Conservation (phyloP, 768 basidiomycete species). For the Glaciozyma antarctica region DNA sequence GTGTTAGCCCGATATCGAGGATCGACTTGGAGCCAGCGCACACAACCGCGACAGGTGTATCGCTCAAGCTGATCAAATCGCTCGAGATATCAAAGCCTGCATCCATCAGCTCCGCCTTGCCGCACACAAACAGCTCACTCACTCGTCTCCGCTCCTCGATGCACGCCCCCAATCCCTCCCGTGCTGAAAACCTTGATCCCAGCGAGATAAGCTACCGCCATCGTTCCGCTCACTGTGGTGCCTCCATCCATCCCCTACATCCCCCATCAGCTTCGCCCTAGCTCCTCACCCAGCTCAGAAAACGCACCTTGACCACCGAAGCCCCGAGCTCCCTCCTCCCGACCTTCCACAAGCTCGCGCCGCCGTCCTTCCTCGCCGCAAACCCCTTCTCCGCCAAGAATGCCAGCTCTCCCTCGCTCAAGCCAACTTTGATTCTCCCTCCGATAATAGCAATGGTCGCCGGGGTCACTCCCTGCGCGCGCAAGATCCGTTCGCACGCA, state of each 20-base stretch:
- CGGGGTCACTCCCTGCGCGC: slow-evolving; percentile 66
- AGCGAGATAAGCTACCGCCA: slow-evolving; percentile 49
- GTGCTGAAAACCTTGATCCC: slow-evolving; percentile 91
- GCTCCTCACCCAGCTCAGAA: slow-evolving; percentile 14
- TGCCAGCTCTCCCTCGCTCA: slow-evolving; percentile 56
- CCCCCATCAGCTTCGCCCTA: neutral
- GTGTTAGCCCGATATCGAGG: slow-evolving; percentile 68
- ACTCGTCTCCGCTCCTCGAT: slow-evolving; percentile 64
- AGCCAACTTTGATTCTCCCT: slow-evolving; percentile 78
- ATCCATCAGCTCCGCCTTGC: neutral
- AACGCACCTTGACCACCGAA: slow-evolving; percentile 53
- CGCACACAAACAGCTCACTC: slow-evolving; percentile 21
- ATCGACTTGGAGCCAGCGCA: slow-evolving; percentile 94
- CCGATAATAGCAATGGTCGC: slow-evolving; percentile 79
- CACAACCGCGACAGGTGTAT: slow-evolving; percentile 82
- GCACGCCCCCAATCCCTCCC: slow-evolving; percentile 85
- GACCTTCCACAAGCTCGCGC: slow-evolving; percentile 46
- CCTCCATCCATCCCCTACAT: slow-evolving; percentile 54
- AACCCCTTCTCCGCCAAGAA: slow-evolving; percentile 52
- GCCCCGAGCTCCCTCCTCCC: slow-evolving; percentile 73
- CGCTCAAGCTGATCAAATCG: slow-evolving; percentile 76
- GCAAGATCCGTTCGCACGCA: slow-evolving; percentile 31
- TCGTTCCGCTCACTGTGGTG: slow-evolving; percentile 46
- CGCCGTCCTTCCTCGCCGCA: slow-evolving; percentile 13
- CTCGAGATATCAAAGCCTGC: slow-evolving; percentile 90